These are phyloP conservation scores for Hanseniaspora pseudoguilliermondii DNA, from an alignment of 805 yeast species.

Conservation along the genomic window DNA sequence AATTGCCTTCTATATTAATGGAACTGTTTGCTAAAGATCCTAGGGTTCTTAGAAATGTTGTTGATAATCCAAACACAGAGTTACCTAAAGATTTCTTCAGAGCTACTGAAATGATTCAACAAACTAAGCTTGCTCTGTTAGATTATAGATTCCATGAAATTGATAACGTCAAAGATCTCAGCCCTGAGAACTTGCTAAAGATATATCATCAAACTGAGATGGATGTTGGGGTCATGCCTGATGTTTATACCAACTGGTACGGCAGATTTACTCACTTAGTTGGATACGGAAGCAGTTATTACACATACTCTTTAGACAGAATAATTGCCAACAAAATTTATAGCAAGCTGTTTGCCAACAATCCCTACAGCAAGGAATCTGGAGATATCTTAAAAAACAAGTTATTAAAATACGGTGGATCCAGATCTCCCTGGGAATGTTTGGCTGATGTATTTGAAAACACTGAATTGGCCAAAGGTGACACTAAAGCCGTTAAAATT, in stretches of 20 bases:
- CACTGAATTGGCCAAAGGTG: conserved; percentile 52
- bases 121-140: conserved; percentile 75
- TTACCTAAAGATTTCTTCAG: conserved; percentile 16
- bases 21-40: conserved; percentile 81
- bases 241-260: conserved; percentile 69
- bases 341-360: conserved; percentile 51
- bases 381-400: conserved; percentile 63
- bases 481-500: conserved; percentile 51
- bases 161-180: conserved; percentile 36
- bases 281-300: conserved; percentile 89
- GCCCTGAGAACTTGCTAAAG: conserved; percentile 28
- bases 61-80: conserved; percentile 32
- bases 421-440: conserved; percentile 77
- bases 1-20: conserved; percentile 91
- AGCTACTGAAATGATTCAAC: conserved; percentile 46
- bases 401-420: conserved; percentile 87
- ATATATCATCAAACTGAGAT: conserved; percentile 57
- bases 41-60: conserved; percentile 48
- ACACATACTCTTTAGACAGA: conserved; percentile 79
- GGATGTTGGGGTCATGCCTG: conserved; percentile 49
- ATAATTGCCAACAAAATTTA: conserved; percentile 85
- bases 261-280: conserved; percentile 88
- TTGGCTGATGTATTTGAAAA: conserved; percentile 65
- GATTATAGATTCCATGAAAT: conserved; percentile 66
- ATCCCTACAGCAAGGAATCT: conserved; percentile 59